phyloP scores from a whole-genome alignment of 192 early-diverging fungal species.

The Umbelopsis sp. region DNA sequence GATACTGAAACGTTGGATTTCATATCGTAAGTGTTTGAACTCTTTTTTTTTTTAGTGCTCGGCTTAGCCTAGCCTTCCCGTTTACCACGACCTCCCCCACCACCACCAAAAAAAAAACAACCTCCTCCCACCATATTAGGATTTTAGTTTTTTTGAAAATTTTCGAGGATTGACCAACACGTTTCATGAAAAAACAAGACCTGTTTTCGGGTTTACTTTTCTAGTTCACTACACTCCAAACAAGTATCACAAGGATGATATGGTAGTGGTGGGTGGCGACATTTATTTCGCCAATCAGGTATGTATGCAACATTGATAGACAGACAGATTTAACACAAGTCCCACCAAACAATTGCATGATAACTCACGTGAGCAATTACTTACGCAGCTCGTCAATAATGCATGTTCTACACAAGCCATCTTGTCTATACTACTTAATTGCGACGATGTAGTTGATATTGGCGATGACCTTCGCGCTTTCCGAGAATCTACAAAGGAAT shows the following conservation, averaged over 20 bases:
- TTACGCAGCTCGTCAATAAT: slow-evolving; percentile 61
- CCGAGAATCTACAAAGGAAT: slow-evolving; percentile 59
- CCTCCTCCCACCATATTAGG: not conserved
- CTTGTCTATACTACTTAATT: slow-evolving; percentile 66
- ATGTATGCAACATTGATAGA: not conserved
- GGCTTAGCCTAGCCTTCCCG: not conserved
- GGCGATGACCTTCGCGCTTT: slow-evolving; percentile 57
- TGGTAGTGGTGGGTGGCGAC: slow-evolving; percentile 2
- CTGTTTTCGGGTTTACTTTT: slow-evolving; percentile 15
- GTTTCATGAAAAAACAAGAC: slow-evolving; percentile 4
- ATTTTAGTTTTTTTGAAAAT: not conserved
- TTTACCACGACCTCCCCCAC: not conserved
- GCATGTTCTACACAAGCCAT: slow-evolving; percentile 76
- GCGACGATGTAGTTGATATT: slow-evolving; percentile 50
- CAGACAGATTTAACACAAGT: not conserved
- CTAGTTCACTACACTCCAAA: slow-evolving; percentile 7
- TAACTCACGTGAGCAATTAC: slow-evolving; percentile 3
- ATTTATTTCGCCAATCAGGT: slow-evolving; percentile 33
- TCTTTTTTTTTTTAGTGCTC: slow-evolving; percentile 43
- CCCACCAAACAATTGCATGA: not conserved
- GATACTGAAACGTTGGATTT: not conserved
- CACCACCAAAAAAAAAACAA: too few relatives aligned
- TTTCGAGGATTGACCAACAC: not conserved
- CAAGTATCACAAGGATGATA: slow-evolving; percentile 14
- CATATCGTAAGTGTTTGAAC: slow-evolving; percentile 2